phyloP scores from a whole-genome alignment of 2,329 filamentous ascomycete genomes.

The Metarhizium anisopliae region DNA sequence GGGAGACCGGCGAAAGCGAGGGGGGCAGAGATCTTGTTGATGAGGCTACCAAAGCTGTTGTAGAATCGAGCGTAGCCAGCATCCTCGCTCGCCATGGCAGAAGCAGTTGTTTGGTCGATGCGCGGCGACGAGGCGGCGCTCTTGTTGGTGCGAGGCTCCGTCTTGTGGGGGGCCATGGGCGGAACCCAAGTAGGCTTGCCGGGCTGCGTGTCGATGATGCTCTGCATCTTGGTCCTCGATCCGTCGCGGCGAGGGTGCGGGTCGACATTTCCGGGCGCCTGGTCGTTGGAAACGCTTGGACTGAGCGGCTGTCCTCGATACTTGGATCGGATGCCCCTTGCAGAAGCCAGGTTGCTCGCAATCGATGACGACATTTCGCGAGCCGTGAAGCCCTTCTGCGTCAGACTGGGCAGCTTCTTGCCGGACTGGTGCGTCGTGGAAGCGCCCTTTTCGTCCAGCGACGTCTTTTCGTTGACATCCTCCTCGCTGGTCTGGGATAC shows the following conservation, averaged over 20 bases:
- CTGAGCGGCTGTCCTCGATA: constrained; percentile 59
- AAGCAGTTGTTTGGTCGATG: constrained; percentile 12
- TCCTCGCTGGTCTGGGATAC: constrained; percentile 22
- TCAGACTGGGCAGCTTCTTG: constrained; percentile 19
- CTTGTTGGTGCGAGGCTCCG: constrained; percentile 16
- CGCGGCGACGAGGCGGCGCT: constrained; percentile 14
- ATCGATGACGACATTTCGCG: constrained; percentile 75
- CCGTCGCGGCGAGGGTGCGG: constrained; percentile 41
- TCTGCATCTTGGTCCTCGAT: constrained; percentile 45
- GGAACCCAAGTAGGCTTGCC: constrained; percentile 46
- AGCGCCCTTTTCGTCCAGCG: constrained; percentile 18
- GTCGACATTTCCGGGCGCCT: constrained; percentile 62
- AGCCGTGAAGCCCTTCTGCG: constrained; percentile 42
- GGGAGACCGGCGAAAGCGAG: constrained; percentile 90
- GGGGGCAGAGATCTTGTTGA: constrained; percentile 82
- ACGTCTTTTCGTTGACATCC: constrained; percentile 10
- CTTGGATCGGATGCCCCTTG: constrained; percentile 64
- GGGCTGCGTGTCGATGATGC: constrained; percentile 42
- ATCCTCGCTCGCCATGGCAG: constrained; percentile 34
- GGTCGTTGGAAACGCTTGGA: constrained; percentile 65
- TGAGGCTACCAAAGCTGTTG: constrained; percentile 78
- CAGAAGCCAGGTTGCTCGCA: constrained; percentile 78
- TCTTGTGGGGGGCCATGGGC: constrained; percentile 22
- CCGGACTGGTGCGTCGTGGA: background rate
- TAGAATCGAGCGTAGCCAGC: constrained; percentile 89